Conservation (phyloP, 495 filamentous ascomycete genomes). For the Penicillium pancosmium region DNA sequence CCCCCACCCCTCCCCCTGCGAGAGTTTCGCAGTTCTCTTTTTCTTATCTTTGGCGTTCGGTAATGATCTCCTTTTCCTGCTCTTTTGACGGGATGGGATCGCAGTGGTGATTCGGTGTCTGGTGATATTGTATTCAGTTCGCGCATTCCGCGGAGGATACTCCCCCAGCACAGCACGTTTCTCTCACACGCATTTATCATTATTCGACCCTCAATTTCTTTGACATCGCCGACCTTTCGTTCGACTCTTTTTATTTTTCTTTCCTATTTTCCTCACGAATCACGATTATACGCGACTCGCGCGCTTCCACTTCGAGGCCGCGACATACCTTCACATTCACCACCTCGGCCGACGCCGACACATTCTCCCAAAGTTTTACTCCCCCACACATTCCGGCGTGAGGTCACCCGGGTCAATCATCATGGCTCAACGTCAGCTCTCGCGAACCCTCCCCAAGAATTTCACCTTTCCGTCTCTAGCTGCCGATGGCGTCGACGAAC, state of each 20-base stretch:
- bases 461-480: constrained; percentile 63
- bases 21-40: constrained; percentile 24
- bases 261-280: constrained; percentile 36
- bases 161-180: background rate
- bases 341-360: constrained; percentile 2
- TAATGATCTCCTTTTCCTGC: constrained; percentile 24
- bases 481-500: constrained; percentile 40
- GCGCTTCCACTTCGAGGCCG: constrained; percentile 20
- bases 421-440: constrained; percentile 57
- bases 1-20: constrained; percentile 5
- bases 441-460: constrained; percentile 66
- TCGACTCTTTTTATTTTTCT: background rate
- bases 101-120: constrained; percentile 33
- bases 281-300: constrained; percentile 33
- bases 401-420: constrained; percentile 18
- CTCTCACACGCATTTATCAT: too few relatives aligned
- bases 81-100: constrained; percentile 29
- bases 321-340: background rate
- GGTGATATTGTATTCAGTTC: constrained; percentile 25
- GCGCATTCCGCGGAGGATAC: constrained; percentile 30
- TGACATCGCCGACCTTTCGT: too few relatives aligned
- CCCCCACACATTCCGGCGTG: constrained; percentile 13
- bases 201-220: too few relatives aligned
- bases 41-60: constrained; percentile 33
- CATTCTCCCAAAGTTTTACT: constrained; percentile 8